Conservation (phyloP, 768 basidiomycete genomes). For the Macrocybe gigantea region DNA sequence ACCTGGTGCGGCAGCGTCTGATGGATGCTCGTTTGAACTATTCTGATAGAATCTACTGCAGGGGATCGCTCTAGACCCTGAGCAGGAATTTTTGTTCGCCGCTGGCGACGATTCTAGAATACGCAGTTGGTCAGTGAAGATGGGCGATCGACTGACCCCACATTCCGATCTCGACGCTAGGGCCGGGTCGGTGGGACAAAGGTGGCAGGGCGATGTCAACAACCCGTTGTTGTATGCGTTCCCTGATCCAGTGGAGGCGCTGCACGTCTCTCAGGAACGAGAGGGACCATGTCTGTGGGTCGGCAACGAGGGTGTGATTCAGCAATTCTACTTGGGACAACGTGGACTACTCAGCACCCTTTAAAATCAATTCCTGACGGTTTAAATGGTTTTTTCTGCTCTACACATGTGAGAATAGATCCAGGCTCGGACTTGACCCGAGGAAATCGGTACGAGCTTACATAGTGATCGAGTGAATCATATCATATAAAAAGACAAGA, state of each 20-base stretch:
- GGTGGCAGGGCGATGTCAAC: neutral
- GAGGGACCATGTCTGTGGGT: slow-evolving; percentile 47
- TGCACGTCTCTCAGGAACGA: slow-evolving; percentile 43
- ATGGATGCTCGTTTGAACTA: slow-evolving; percentile 3
- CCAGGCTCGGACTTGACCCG: too few relatives aligned
- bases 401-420: too few relatives aligned
- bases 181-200: neutral
- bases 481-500: neutral
- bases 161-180: neutral
- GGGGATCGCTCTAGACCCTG: slow-evolving; percentile 58
- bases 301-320: slow-evolving; percentile 37
- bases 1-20: slow-evolving; percentile 36
- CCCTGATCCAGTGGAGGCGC: slow-evolving; percentile 32
- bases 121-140: slow-evolving; percentile 63
- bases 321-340: slow-evolving; percentile 36
- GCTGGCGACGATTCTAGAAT: slow-evolving; percentile 62
- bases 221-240: slow-evolving; percentile 30
- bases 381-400: too few relatives aligned
- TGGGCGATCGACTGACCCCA: slow-evolving; percentile 37
- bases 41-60: slow-evolving; percentile 19
- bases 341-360: neutral
- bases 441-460: neutral
- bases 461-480: neutral
- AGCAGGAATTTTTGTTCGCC: slow-evolving; percentile 56
- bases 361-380: too few relatives aligned